A percentile compares a stretch with the other conserved stretches of the same genome.
These are phyloP conservation scores for Nissolia schottii DNA, from an alignment of 306 rosid species.

Conservation along the genomic window DNA sequence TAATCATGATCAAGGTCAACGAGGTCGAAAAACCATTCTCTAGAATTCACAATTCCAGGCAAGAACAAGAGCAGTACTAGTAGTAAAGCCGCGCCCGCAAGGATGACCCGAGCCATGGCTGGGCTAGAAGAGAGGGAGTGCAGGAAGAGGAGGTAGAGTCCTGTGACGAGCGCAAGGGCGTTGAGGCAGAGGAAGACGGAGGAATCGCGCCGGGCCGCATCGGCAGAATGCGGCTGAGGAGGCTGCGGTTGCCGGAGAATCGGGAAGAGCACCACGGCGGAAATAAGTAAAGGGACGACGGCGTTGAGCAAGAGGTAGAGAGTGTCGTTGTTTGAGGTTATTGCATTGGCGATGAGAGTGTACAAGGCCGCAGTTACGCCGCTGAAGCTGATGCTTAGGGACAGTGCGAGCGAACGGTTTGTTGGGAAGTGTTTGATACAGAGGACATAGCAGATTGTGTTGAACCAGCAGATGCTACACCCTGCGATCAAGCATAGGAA, in stretches of 20 bases:
- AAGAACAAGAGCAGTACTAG: slow-evolving; percentile 40
- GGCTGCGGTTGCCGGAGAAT: slow-evolving; percentile 40
- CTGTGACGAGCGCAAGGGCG: slow-evolving; percentile 60
- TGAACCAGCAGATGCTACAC: slow-evolving; percentile 85
- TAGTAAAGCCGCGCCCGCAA: slow-evolving; percentile 55
- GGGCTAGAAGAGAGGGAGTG: slow-evolving; percentile 31
- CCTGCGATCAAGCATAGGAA: slow-evolving; percentile 74
- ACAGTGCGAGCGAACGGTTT: slow-evolving; percentile 63
- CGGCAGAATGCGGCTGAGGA: slow-evolving; percentile 23
- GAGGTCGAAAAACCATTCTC: slow-evolving; percentile 28
- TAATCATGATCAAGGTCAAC: slow-evolving; percentile 19
- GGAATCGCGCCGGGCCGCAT: slow-evolving; percentile 30
- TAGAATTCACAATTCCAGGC: slow-evolving; percentile 39
- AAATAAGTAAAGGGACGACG: slow-evolving; percentile 52
- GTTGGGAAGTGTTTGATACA: slow-evolving; percentile 55
- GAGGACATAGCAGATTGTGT: slow-evolving; percentile 73
- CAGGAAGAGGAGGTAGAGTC: slow-evolving; percentile 62
- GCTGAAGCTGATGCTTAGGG: slow-evolving; percentile 69
- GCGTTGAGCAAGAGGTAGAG: slow-evolving; percentile 70
- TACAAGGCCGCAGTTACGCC: slow-evolving; percentile 75
- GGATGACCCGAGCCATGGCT: slow-evolving; percentile 35
- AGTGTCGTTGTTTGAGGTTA: slow-evolving; percentile 39
- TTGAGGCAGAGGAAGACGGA: slow-evolving; percentile 48
- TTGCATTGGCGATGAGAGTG: slow-evolving; percentile 62
- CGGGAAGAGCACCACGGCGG: slow-evolving; percentile 44